These are phyloP conservation scores for Mariannaea elegans DNA, from an alignment of 2,329 filamentous ascomycete genomes.

Conservation along the genomic window DNA sequence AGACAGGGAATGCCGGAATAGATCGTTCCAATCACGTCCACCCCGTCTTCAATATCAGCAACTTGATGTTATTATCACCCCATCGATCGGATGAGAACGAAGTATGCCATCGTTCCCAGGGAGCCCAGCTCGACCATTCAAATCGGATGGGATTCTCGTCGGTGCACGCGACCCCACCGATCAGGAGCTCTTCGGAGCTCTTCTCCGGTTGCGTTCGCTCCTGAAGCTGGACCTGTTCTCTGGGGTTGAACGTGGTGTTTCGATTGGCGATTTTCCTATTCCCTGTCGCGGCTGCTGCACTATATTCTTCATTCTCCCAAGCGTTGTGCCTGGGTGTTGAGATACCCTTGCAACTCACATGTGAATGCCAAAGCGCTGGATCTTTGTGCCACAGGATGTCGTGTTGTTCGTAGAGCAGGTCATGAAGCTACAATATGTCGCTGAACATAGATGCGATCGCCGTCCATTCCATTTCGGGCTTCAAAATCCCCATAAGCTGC, in stretches of 20 bases:
- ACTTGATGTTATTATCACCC: constrained; percentile 10
- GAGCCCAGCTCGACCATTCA: neutral
- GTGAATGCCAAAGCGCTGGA: too few species aligned
- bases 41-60: constrained; percentile 6
- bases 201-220: neutral
- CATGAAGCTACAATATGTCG: too few species aligned
- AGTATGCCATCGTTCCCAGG: too few species aligned
- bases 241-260: constrained; percentile 16
- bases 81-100: constrained; percentile 18
- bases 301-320: constrained; percentile 31
- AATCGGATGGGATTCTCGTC: neutral
- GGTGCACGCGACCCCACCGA: neutral
- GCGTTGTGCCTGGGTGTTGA: constrained; percentile 16
- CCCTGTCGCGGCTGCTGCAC: constrained; percentile 30
- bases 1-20: constrained; percentile 10
- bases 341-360: constrained; percentile 15
- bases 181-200: constrained; percentile 6
- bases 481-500: neutral
- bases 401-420: too few species aligned
- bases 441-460: neutral
- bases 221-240: neutral
- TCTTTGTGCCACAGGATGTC: too few species aligned
- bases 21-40: constrained; percentile 19
- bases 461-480: neutral
- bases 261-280: constrained; percentile 17